Evolutionary conservation across 139 green algal species (phyloP).

Genomic region (Dunaliella primolecta): DNA sequence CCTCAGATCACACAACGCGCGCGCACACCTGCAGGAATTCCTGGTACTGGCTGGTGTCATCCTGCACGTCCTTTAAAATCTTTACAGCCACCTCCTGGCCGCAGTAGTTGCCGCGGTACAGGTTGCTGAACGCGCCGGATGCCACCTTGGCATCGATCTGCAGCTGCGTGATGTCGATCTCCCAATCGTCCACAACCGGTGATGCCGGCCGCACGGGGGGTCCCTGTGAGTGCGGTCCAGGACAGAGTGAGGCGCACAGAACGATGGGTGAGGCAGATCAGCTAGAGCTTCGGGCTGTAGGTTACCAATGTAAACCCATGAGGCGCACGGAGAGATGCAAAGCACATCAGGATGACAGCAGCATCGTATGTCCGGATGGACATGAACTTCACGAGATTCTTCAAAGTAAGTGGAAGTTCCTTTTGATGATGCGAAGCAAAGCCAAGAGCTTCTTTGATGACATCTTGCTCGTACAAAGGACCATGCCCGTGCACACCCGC

Average conservation of each 20-base stretch:
- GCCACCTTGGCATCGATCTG: conserved; percentile 85
- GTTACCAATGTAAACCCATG: neutral
- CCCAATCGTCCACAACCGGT: conserved; percentile 84
- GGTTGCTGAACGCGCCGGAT: conserved; percentile 88
- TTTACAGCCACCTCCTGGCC: conserved; percentile 98
- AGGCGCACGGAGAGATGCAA: too few species aligned
- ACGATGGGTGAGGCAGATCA: too few species aligned
- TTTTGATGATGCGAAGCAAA: too few species aligned
- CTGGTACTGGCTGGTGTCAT: conserved; percentile 80
- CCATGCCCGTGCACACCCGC: too few species aligned
- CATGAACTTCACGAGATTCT: too few species aligned
- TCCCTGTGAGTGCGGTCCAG: neutral
- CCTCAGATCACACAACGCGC: neutral
- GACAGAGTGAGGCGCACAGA: neutral
- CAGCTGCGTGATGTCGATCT: conserved; percentile 89
- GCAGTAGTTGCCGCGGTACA: conserved; percentile 94
- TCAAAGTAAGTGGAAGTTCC: too few species aligned
- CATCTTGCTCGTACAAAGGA: too few species aligned
- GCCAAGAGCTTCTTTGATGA: too few species aligned
- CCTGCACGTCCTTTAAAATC: conserved; percentile 89
- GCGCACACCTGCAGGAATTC: conserved; percentile 83
- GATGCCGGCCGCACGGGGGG: conserved; percentile 20
- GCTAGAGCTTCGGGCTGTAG: neutral
- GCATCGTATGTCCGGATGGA: too few species aligned
- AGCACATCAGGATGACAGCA: too few species aligned